Percentiles rank a stretch among this genome's conserved stretches.
Conservation (phyloP, 2,329 filamentous ascomycete genomes). For the Aspergillus amoenus region DNA sequence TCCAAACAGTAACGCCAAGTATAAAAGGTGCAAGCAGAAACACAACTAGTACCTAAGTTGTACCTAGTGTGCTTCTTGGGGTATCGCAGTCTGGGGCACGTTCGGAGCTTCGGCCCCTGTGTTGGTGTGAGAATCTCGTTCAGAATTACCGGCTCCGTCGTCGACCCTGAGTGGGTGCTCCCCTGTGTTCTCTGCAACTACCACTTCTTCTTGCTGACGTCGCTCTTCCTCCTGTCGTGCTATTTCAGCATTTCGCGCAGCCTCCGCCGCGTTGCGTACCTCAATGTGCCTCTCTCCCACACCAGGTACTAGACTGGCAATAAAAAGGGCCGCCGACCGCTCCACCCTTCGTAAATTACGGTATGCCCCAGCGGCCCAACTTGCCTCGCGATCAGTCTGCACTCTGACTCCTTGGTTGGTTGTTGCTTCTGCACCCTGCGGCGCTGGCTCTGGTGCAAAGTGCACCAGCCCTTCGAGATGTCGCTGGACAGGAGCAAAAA, state of each 20-base stretch:
- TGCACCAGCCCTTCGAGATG: constrained; percentile 47
- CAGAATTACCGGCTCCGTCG: background rate
- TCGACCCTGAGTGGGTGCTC: constrained; percentile 5
- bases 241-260: constrained; percentile 31
- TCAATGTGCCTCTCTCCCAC: constrained; percentile 61
- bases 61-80: constrained; percentile 9
- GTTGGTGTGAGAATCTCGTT: background rate
- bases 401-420: constrained; percentile 7
- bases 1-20: constrained; percentile 3
- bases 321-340: constrained; percentile 59
- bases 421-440: constrained; percentile 6
- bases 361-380: constrained; percentile 18
- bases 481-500: constrained; percentile 42
- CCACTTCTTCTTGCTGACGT: constrained; percentile 20
- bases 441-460: constrained; percentile 20
- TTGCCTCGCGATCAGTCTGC: constrained; percentile 2
- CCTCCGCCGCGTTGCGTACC: constrained; percentile 54
- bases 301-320: constrained; percentile 62
- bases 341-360: constrained; percentile 49
- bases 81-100: constrained; percentile 13
- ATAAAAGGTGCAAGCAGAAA: background rate
- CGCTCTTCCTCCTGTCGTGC: constrained; percentile 26
- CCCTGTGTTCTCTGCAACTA: constrained; percentile 6
- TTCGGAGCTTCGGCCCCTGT: constrained; percentile 1
- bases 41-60: background rate